Evolutionary conservation across 192 early-diverging fungal species (phyloP), one percentile per base, ranked within the genome.

Genomic region (Endogone sp.): DNA sequence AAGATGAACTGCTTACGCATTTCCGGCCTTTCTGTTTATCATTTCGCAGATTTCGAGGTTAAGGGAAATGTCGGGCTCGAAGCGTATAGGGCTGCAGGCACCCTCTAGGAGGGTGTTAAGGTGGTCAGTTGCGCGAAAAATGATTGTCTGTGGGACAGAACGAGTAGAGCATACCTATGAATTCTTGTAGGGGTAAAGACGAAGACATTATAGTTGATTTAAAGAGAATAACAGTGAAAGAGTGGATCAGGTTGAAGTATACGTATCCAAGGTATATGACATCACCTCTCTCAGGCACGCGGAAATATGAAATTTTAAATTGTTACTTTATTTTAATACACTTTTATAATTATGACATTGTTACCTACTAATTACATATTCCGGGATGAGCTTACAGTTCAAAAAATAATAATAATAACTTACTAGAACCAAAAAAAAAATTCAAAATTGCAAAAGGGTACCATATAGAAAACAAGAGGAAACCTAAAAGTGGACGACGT

Each of bases 11-110:
- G n/a, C n/a, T 65, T 88, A 90, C 91, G 82, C 89, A 76, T 86
- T 92, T 67, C 91, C 88, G 69, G 90, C 86, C 74, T 98, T 98
- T 58, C 88, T 85, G 75, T 95, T 97, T 70, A 98, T 92, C 59
- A 96, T 82, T 75, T 97, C 95, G 77, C 92, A 95, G 63, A 98
- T 94, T 78, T 98, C 97, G 24, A 98, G 86, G 79, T 96, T 94
- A 54, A 98, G 82, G 16, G 88, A 83, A 63, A 96, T 72, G 71
- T 98, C 93, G 0, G 97, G 90, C 57, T 91, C 88, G 68, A 72
- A 74, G 16, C 83, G 84, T 16, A 84, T 79, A 6, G 89, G 83
- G 60, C 86, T 84, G 70, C 94, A 94, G 2, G 93, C 95, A 26
- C 87, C 86, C 75, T 93, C 95, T 86, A 87, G n/a, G n/a, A n/a